phyloP scores from a whole-genome alignment of 1,284 basidiomycete species.

The Malassezia yamatoensis region DNA sequence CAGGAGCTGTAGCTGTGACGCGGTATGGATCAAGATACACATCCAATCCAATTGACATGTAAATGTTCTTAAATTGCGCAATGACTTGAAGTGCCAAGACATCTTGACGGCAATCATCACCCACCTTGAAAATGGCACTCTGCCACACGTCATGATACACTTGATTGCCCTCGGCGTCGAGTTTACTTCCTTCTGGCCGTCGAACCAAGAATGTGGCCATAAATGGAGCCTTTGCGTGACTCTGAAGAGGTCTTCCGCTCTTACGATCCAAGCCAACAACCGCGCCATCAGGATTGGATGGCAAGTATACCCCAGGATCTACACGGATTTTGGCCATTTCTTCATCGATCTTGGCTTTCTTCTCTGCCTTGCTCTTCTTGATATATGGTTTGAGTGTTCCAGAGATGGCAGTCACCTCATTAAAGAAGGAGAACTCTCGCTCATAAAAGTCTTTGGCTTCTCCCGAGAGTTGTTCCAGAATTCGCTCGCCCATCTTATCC shows the following conservation, averaged over 20 bases:
- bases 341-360: constrained; percentile 99
- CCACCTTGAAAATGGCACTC: constrained; percentile 98
- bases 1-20: constrained; percentile 91
- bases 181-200: constrained; percentile 48
- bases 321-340: constrained; percentile 95
- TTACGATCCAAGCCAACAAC: constrained; percentile 94
- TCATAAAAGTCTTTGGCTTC: constrained; percentile 84
- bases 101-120: constrained; percentile 97
- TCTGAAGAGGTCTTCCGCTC: constrained; percentile 88
- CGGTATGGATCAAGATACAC: constrained; percentile 92
- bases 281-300: constrained; percentile 90
- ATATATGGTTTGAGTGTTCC: constrained; percentile 95
- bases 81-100: constrained; percentile 92
- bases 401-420: constrained; percentile 91
- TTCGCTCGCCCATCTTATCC: constrained; percentile 73
- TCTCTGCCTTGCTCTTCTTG: constrained; percentile 89
- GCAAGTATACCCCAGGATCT: constrained; percentile 87
- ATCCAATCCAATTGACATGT: constrained; percentile 71
- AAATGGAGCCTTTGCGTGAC: constrained; percentile 97
- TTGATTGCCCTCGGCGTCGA: constrained; percentile 24
- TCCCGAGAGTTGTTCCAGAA: constrained; percentile 79
- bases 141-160: constrained; percentile 67
- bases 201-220: constrained; percentile 98
- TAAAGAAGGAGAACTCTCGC: constrained; percentile 90
- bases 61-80: constrained; percentile 99